Conservation (phyloP, 1,284 basidiomycete species). For the Gomphus bonarii region DNA sequence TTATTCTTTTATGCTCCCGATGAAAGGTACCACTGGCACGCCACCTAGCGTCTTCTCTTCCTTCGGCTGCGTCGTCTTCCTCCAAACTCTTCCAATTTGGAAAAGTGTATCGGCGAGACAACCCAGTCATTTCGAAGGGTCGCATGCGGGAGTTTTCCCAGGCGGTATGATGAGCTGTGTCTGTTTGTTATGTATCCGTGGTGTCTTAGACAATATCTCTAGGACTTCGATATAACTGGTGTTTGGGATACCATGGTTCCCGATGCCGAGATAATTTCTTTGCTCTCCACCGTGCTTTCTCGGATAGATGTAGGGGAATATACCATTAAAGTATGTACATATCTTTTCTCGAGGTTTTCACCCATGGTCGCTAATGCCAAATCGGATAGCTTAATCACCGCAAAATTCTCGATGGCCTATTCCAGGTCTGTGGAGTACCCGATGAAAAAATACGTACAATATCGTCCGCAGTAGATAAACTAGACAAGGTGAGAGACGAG, state of each 20-base stretch:
- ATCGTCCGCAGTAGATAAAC: conserved; percentile 95
- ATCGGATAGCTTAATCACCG: conserved; percentile 80
- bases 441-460: conserved; percentile 88
- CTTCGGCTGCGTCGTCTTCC: conserved; percentile 60
- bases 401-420: conserved; percentile 96
- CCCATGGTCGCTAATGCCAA: too few relatives aligned
- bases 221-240: conserved; percentile 98
- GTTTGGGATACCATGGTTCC: conserved; percentile 94
- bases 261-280: conserved; percentile 84
- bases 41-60: conserved; percentile 79
- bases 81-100: conserved; percentile 94
- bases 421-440: conserved; percentile 94
- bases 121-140: conserved; percentile 96
- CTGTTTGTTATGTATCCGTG: neutral
- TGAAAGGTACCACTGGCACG: conserved; percentile 77
- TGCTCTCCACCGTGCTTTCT: conserved; percentile 76
- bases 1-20: neutral
- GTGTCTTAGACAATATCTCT: conserved; percentile 28
- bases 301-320: conserved; percentile 88
- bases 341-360: too few relatives aligned
- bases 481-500: conserved; percentile 72
- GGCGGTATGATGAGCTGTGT: conserved; percentile 51
- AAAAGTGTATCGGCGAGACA: conserved; percentile 95
- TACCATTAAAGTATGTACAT: conserved; percentile 71
- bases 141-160: conserved; percentile 99